Base-by-base conservation (phyloP, 257 asterid species). In the Capsicum pubescens region DNA sequence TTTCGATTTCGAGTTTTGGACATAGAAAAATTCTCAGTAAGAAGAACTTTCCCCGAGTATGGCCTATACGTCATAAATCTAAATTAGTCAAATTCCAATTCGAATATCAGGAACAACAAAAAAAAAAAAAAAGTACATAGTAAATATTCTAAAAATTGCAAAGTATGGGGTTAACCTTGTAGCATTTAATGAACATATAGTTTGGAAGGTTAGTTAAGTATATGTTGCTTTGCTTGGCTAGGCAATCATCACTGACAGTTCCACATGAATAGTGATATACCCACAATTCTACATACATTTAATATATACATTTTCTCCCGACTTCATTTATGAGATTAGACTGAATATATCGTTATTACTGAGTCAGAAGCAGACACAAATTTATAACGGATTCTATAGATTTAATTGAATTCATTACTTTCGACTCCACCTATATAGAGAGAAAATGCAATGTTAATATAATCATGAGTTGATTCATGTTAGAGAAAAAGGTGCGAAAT, bases 131-230 rank as follows among this genome's bases (percentile, higher is more conserved):
- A 19, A 44, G 56, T 55, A 15, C 9, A 26, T 8, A 12, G 42
- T 26, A 6, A n/a, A 46, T 4, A 44, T 44, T 48, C 8, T 7
- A 48, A 48, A 32, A 50, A 10, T 6, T 48, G 60, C 44, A 19
- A 42, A 55, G 81, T n/a, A 74, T 74, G 80, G 83, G 8, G 21
- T 26, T 42, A 26, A 80, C 3, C 17, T 39, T 19, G 13, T 13
- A 58, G 74, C 83, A 42, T 60, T 80, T 80, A 80, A 39, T 60
- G 60, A 13, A 80, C 3, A 26, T 42, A 7, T 12, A 50, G 6
- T 55, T 76, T 50, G 71, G 71, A 64, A 61, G 42, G 56, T 44
- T 13, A 74, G 12, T 74, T 60, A 68, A 35, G 36, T 79, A 16
- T 57, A 10, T 39, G 35, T 70, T 70, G 57, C 79, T 70, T 15